A percentile compares a stretch with the other conserved stretches of the same genome.
phyloP scores from a whole-genome alignment of 495 filamentous ascomycete genomes.

The Podospora pseudocomata region DNA sequence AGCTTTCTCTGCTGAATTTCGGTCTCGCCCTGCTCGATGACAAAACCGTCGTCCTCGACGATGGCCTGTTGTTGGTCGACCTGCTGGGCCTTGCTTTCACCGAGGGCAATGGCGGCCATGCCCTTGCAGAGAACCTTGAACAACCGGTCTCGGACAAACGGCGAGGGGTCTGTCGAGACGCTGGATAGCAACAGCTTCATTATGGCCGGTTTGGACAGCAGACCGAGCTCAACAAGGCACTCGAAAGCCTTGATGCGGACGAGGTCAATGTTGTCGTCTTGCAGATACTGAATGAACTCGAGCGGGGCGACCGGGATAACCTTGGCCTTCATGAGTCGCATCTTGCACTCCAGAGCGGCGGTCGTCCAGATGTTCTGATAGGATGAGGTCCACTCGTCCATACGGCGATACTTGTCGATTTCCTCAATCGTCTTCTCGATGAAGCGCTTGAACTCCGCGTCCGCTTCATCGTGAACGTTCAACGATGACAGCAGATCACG shows the following conservation, averaged over 20 bases:
- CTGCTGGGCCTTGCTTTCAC: constrained; percentile 47
- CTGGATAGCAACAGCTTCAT: constrained; percentile 66
- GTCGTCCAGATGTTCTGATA: constrained; percentile 88
- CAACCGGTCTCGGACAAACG: constrained; percentile 69
- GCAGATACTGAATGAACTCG: constrained; percentile 77
- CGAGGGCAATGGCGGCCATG: constrained; percentile 77
- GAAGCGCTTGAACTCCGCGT: constrained; percentile 47
- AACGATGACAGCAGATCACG: constrained; percentile 42
- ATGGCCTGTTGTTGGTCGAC: constrained; percentile 23
- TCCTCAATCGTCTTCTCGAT: constrained; percentile 71
- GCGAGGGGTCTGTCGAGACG: constrained; percentile 73
- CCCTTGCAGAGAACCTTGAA: constrained; percentile 64
- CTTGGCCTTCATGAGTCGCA: constrained; percentile 66
- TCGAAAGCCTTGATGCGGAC: constrained; percentile 82
- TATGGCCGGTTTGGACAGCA: constrained; percentile 59
- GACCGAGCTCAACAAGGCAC: constrained; percentile 72
- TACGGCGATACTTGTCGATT: constrained; percentile 82
- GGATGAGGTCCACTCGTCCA: constrained; percentile 90
- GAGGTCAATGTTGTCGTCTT: constrained; percentile 70
- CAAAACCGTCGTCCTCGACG: constrained; percentile 56
- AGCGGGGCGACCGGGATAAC: constrained; percentile 58
- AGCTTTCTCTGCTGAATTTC: constrained; percentile 64
- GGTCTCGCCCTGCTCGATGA: constrained; percentile 67
- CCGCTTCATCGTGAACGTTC: constrained; percentile 38
- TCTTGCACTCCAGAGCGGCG: constrained; percentile 75